Conservation (phyloP, 2,329 filamentous ascomycete genomes). For the Tolypocladium guangdongense region DNA sequence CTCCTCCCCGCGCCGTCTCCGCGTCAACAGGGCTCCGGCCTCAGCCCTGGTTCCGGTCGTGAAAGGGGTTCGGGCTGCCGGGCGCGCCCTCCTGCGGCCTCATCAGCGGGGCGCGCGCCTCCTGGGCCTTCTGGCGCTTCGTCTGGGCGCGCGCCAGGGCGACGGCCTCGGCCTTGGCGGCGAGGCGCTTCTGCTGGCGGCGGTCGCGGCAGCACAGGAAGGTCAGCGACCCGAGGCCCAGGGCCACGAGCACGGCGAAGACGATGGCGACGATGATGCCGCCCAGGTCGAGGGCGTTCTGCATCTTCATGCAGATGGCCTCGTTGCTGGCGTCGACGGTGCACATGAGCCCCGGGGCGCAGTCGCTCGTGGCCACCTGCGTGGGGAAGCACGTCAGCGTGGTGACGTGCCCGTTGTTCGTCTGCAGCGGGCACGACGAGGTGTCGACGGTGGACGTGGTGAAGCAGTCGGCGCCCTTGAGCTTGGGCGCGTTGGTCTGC, state of each 20-base stretch:
- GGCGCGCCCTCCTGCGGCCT: constrained; percentile 14
- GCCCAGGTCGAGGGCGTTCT: constrained; percentile 27
- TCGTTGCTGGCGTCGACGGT: constrained; percentile 22
- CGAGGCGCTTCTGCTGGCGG: constrained; percentile 29
- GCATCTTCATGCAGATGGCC: constrained; percentile 28
- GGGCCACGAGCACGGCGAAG: constrained; percentile 29
- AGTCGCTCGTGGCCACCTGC: constrained; percentile 22
- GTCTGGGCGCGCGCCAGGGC: constrained; percentile 36
- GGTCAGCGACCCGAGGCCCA: constrained; percentile 29
- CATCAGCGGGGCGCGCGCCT: constrained; percentile 26
- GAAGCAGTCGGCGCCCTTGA: constrained; percentile 20
- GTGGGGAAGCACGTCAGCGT: constrained; percentile 29
- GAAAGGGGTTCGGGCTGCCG: constrained; percentile 22
- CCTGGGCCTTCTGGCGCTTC: constrained; percentile 28
- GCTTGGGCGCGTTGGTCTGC: constrained; percentile 7
- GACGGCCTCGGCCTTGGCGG: constrained; percentile 37
- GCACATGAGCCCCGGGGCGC: constrained; percentile 35
- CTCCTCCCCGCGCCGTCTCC: too few relatives aligned
- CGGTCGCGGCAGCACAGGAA: constrained; percentile 43
- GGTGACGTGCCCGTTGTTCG: constrained; percentile 22
- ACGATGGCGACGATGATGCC: constrained; percentile 37
- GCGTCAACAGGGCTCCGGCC: too few relatives aligned
- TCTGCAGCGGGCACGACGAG: constrained; percentile 27
- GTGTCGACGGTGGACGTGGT: constrained; percentile 23
- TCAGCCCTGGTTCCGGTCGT: constrained; percentile 14